Conservation (phyloP, 1,284 basidiomycete genomes). For the Ceratobasidium sp. region DNA sequence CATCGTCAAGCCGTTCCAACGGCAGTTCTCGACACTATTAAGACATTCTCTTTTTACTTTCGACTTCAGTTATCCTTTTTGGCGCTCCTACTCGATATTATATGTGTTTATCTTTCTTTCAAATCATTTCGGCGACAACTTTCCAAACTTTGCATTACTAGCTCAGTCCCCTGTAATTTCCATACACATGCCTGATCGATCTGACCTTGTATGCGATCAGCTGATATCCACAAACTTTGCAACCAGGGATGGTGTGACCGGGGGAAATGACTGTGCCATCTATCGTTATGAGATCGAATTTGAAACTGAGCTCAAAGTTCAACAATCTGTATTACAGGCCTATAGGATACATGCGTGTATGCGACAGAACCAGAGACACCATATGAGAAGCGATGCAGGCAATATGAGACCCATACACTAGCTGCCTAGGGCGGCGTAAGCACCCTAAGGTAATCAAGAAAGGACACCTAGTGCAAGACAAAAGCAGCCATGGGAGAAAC, state of each 20-base stretch:
- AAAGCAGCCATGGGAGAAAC: slow-evolving; percentile 11
- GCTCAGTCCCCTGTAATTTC: slow-evolving; percentile 36
- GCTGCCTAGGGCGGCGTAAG: slow-evolving; percentile 23
- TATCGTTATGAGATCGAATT: not conserved
- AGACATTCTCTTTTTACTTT: slow-evolving; percentile 22
- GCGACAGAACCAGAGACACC: slow-evolving; percentile 5
- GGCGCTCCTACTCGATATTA: slow-evolving; percentile 18
- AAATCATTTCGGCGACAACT: slow-evolving; percentile 39
- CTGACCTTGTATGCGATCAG: slow-evolving; percentile 28
- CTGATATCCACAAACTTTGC: slow-evolving; percentile 23
- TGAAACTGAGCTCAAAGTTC: not conserved
- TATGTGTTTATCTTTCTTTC: slow-evolving; percentile 37
- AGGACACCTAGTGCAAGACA: slow-evolving; percentile 24
- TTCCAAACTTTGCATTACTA: slow-evolving; percentile 39
- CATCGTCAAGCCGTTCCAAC: slow-evolving; percentile 20
- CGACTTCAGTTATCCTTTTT: slow-evolving; percentile 21
- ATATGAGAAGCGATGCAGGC: slow-evolving; percentile 15
- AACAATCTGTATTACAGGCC: slow-evolving; percentile 22
- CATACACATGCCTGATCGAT: slow-evolving; percentile 35
- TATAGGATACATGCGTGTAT: slow-evolving; percentile 40
- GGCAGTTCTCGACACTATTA: slow-evolving; percentile 32
- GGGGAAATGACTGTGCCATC: slow-evolving; percentile 2
- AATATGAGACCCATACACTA: slow-evolving; percentile 37
- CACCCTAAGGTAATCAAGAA: slow-evolving; percentile 37
- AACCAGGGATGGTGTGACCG: slow-evolving; percentile 5